Percentiles rank a stretch among this genome's conserved stretches.
Evolutionary conservation across 495 filamentous ascomycete genomes (phyloP).

Genomic region (Monascus purpureus): DNA sequence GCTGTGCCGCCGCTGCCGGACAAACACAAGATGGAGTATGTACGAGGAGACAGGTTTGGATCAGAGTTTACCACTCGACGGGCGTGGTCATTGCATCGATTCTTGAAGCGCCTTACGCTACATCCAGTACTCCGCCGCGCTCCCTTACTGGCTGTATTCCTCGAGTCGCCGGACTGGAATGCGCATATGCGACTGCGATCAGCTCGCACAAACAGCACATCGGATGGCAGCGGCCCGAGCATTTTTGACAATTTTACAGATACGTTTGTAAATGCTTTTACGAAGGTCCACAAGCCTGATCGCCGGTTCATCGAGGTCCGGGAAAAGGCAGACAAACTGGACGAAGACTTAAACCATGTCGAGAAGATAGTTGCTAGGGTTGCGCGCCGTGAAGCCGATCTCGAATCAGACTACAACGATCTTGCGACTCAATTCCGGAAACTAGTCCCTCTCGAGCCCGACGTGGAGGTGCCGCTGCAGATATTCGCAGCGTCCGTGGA

Average conservation of each 20-base stretch:
- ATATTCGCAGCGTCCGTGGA: constrained; percentile 78
- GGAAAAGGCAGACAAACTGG: constrained; percentile 87
- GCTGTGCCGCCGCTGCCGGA: constrained; percentile 92
- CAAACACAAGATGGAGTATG: constrained; percentile 98
- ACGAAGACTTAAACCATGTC: constrained; percentile 84
- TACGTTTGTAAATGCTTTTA: constrained; percentile 94
- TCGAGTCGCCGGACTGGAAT: constrained; percentile 93
- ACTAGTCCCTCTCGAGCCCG: constrained; percentile 77
- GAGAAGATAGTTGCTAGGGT: constrained; percentile 88
- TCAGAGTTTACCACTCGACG: constrained; percentile 84
- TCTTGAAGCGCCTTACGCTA: constrained; percentile 71
- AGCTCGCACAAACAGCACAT: constrained; percentile 37
- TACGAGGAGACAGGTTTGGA: constrained; percentile 88
- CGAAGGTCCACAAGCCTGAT: constrained; percentile 90
- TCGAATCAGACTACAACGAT: constrained; percentile 81
- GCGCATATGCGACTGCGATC: constrained; percentile 74
- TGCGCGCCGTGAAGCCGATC: constrained; percentile 71
- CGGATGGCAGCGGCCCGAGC: constrained; percentile 41
- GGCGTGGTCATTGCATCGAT: constrained; percentile 82
- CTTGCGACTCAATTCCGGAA: constrained; percentile 89
- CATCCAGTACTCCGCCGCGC: constrained; percentile 85
- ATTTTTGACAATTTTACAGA: constrained; percentile 92
- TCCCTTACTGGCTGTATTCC: constrained; percentile 67
- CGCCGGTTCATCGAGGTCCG: constrained; percentile 86
- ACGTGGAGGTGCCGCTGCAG: constrained; percentile 64